Evolutionary conservation across 495 filamentous ascomycete genomes (phyloP).

Genomic region (Trichoderma orchidacearum): DNA sequence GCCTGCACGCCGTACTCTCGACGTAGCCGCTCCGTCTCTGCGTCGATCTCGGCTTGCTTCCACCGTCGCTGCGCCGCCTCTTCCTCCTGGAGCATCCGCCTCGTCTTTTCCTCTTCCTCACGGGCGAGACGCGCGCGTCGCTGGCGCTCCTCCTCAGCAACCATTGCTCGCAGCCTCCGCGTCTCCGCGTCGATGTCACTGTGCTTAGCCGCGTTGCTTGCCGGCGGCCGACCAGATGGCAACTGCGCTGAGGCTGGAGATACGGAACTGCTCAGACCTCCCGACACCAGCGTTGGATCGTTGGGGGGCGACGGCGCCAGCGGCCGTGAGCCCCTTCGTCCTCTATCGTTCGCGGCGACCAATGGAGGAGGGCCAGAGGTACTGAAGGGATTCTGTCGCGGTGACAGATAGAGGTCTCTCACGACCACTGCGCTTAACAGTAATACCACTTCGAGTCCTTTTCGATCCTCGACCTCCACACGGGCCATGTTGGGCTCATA

Average conservation of each 20-base stretch:
- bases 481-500: constrained; percentile 86
- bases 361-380: constrained; percentile 28
- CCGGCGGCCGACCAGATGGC: constrained; percentile 13
- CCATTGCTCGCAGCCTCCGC: constrained; percentile 42
- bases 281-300: constrained; percentile 12
- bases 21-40: constrained; percentile 72
- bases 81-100: constrained; percentile 63
- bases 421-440: constrained; percentile 76
- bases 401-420: constrained; percentile 66
- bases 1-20: constrained; percentile 50
- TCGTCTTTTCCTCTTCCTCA: constrained; percentile 54
- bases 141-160: constrained; percentile 19
- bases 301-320: constrained; percentile 7
- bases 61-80: constrained; percentile 57
- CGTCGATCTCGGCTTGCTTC: constrained; percentile 59
- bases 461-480: constrained; percentile 87
- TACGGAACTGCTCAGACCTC: constrained; percentile 8
- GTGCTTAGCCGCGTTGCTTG: constrained; percentile 36
- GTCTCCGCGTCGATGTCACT: constrained; percentile 52
- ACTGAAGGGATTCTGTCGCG: constrained; percentile 65
- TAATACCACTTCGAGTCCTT: constrained; percentile 81
- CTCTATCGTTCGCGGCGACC: background rate
- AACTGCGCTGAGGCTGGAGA: constrained; percentile 8
- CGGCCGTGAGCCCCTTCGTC: constrained; percentile 9
- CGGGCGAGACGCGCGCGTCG: constrained; percentile 20